Evolutionary conservation across 2,329 filamentous ascomycete species (phyloP).

Genomic region (Fusarium sp.): DNA sequence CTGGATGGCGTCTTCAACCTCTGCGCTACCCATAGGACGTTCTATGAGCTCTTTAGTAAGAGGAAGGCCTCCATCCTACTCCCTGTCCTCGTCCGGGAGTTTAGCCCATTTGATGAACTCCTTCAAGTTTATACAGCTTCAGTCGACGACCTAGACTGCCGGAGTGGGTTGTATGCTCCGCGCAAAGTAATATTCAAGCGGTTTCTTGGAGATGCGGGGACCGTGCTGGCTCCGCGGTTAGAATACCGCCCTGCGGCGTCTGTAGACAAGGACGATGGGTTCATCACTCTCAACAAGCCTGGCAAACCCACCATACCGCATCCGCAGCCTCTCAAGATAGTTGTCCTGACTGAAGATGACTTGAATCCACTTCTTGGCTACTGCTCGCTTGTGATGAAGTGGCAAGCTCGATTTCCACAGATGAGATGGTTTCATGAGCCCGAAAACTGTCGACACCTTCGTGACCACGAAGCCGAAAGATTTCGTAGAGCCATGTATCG

Average conservation of each 20-base stretch:
- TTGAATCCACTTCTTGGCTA: slow-evolving; percentile 47
- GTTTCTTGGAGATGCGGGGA: slow-evolving; percentile 47
- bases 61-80: slow-evolving; percentile 55
- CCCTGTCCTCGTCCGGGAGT: slow-evolving; percentile 53
- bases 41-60: slow-evolving; percentile 53
- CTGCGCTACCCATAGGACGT: slow-evolving; percentile 49
- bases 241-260: slow-evolving; percentile 13
- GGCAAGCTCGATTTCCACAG: slow-evolving; percentile 54
- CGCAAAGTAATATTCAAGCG: slow-evolving; percentile 53
- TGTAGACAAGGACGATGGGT: slow-evolving; percentile 18
- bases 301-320: slow-evolving; percentile 22
- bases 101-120: slow-evolving; percentile 56
- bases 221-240: slow-evolving; percentile 37
- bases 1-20: slow-evolving; percentile 53
- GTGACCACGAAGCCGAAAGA: slow-evolving; percentile 54
- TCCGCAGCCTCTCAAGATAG: slow-evolving; percentile 30
- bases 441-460: slow-evolving; percentile 56
- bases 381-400: slow-evolving; percentile 50
- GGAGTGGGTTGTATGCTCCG: slow-evolving; percentile 50
- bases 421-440: slow-evolving; percentile 58
- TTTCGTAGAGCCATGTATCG: slow-evolving; percentile 61
- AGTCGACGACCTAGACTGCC: slow-evolving; percentile 47
- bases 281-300: slow-evolving; percentile 37
- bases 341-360: slow-evolving; percentile 48
- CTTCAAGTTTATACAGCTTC: slow-evolving; percentile 58